Percentiles rank a stretch among this genome's conserved stretches.
Evolutionary conservation across 129 eudicot species (phyloP).

Genomic region (Sambucus nigra): DNA sequence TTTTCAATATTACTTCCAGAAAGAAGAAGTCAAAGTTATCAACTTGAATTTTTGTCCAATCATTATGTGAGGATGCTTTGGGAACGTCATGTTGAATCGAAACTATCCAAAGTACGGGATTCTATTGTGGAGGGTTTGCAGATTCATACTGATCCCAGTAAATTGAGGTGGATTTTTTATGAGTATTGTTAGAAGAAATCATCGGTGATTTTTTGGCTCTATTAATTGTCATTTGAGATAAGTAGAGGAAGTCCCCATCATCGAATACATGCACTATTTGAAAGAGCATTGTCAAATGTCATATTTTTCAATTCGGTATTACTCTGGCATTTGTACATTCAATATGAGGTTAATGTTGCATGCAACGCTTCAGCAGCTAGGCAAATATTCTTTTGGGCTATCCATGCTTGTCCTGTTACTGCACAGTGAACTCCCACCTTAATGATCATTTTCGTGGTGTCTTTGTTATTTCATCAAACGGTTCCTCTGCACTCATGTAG

Average conservation of each 20-base stretch:
- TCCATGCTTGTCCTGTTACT: slow-evolving; percentile 99
- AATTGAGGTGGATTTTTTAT: slow-evolving; percentile 63
- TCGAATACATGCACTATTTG: slow-evolving; percentile 74
- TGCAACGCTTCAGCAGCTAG: slow-evolving; percentile 57
- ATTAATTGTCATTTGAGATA: slow-evolving; percentile 66
- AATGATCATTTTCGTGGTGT: too few species aligned
- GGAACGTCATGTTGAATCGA: slow-evolving; percentile 36
- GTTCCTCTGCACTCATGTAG: too few species aligned
- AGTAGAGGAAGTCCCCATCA: slow-evolving; percentile 58
- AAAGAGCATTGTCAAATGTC: slow-evolving; percentile 63
- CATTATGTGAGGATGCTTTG: slow-evolving; percentile 49
- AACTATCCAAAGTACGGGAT: slow-evolving; percentile 45
- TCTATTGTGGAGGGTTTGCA: slow-evolving; percentile 50
- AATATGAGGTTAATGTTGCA: slow-evolving; percentile 51
- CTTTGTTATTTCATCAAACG: too few species aligned
- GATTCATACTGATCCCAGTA: slow-evolving; percentile 56
- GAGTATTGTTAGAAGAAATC: slow-evolving; percentile 59
- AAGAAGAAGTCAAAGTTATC: slow-evolving; percentile 51
- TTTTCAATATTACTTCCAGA: slow-evolving; percentile 32
- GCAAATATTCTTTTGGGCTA: slow-evolving; percentile 77
- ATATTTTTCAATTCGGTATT: slow-evolving; percentile 41
- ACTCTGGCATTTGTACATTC: slow-evolving; percentile 76
- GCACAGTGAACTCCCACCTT: too few species aligned
- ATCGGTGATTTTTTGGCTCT: slow-evolving; percentile 53
- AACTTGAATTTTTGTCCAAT: slow-evolving; percentile 57